Base-by-base conservation (phyloP, 495 filamentous ascomycete species). In the Neurospora sp. region DNA sequence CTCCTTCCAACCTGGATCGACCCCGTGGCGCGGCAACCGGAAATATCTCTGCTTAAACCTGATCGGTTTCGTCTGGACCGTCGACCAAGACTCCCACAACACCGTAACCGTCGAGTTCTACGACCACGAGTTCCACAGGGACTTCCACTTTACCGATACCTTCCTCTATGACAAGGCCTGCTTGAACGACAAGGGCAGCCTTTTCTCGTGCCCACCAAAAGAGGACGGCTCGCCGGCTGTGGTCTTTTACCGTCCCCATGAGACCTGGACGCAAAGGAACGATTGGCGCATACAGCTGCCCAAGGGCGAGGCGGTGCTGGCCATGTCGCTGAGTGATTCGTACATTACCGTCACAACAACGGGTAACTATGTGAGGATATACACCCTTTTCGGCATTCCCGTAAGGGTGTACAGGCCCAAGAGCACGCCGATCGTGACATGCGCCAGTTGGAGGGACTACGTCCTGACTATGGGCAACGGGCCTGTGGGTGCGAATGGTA, bases 71-170 rank as follows among this genome's bases (percentile, higher is more conserved):
- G 93, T 97, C 6, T 99, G 96, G 96, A 98, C 96, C 0, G 93
- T 98, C 16, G 92, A 97, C 76, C 96, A 99, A 81, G 94, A 97
- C 75, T 91, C 90, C 1, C 95, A 98, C 74, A 88, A 98, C 80
- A 99, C 95, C 8, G 91, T 99, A 37, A 98, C 96, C 1, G 93
- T 98, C 18, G 96, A 99, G 75, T 99, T 99, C 80, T 97, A 98
- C 79, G 96, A 99, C 82, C 89, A 92, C 27, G 93, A 97, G 73
- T 90, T 90, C 70, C 93, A 97, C 78, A 87, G 96, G 31, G 92
- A 97, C 81, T 98, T 97, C 77, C 96, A 99, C 82, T 98, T 98
- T 82, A 98, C 94, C 3, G 96, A 99, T 77, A 94, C 94, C 1
- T 97, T 92, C 78, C 84, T 93, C 27, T 98, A 98, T 81, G 96